Evolutionary conservation across 495 filamentous ascomycete species (phyloP).

Genomic region (Choiromyces venosus): DNA sequence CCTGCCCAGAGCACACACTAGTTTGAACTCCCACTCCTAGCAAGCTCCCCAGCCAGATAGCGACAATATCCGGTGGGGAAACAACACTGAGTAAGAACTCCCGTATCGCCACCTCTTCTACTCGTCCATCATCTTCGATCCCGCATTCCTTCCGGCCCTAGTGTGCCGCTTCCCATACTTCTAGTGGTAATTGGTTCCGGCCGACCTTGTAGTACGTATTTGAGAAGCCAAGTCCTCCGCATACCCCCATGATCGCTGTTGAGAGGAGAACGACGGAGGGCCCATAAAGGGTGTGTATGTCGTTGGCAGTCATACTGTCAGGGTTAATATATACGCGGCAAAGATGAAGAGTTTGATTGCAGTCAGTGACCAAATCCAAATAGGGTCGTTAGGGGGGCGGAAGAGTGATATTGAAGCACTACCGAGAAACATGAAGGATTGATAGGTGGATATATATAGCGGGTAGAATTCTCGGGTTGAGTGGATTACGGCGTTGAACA

Average conservation of each 20-base stretch:
- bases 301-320: too few relatives aligned
- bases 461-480: slow-evolving; percentile 26
- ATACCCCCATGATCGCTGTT: slow-evolving; percentile 10
- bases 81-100: slow-evolving; percentile 29
- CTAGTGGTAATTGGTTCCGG: slow-evolving; percentile 8
- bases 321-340: slow-evolving; percentile 12
- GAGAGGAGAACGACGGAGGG: slow-evolving; percentile 11
- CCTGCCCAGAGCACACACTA: slow-evolving; percentile 5
- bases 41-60: slow-evolving; percentile 14
- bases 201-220: slow-evolving; percentile 30
- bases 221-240: slow-evolving; percentile 20
- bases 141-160: background rate
- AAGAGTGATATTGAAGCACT: slow-evolving; percentile 20
- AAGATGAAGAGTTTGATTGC: slow-evolving; percentile 4
- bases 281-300: slow-evolving; percentile 8
- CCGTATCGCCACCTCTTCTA: slow-evolving; percentile 39
- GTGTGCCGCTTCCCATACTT: slow-evolving; percentile 11
- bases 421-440: slow-evolving; percentile 16
- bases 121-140: slow-evolving; percentile 40
- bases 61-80: slow-evolving; percentile 19
- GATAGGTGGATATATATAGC: slow-evolving; percentile 18
- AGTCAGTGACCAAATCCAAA: slow-evolving; percentile 3
- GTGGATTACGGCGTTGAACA: slow-evolving; percentile 13
- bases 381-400: background rate
- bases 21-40: slow-evolving; percentile 21